Evolutionary conservation across 352 stramenopile species (phyloP), one percentile per base, ranked within the genome.

Genomic region (Phytophthora cryptogea): DNA sequence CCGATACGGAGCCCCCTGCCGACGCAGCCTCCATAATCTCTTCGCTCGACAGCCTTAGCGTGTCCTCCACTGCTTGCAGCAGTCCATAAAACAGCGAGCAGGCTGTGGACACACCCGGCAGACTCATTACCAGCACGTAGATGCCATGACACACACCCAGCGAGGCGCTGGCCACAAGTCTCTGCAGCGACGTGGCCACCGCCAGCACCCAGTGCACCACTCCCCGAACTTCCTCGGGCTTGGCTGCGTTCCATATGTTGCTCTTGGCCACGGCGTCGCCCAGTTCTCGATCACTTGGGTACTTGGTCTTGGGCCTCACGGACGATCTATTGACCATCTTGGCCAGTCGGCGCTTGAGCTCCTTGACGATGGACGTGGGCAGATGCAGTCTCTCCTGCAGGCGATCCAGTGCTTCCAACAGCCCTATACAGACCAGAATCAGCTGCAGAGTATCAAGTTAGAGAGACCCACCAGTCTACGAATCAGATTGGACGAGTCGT

Each of bases 101-200:
- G 0, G 76, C 69, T 1, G 79, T 86, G 28, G 82, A 87, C 41
- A 94, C 76, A 37, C 82, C 84, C 9, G 84, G 81, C 23, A 94
- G 60, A 60, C 74, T 88, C 76, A 88, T 84, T 30, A 94, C 72
- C 30, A 94, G 52, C 60, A 89, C 83, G 66, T 86, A 89, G 49
- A 94, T 80, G 30, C 78, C 69, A 31, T 78, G 74, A 42, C 82
- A 94, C 36, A 87, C 58, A 43, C 80, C 60, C n/a, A 87, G 35
- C 3, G 84, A 77, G 16, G 69, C 66, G 5, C 63, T 62, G 7
- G 86, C 23, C 49, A 76, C 68, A 16, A 94, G 58, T 48, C 70
- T 68, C 44, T 83, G 89, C 56, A 94, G 62, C 30, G 73, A 90
- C 16, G 74, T 74, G 35, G 74, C 74, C 26, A 90, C 72, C 60